A percentile compares a stretch with the other conserved stretches of the same genome.
Conservation (phyloP, 495 filamentous ascomycete species). For the Aspergillus steynii region DNA sequence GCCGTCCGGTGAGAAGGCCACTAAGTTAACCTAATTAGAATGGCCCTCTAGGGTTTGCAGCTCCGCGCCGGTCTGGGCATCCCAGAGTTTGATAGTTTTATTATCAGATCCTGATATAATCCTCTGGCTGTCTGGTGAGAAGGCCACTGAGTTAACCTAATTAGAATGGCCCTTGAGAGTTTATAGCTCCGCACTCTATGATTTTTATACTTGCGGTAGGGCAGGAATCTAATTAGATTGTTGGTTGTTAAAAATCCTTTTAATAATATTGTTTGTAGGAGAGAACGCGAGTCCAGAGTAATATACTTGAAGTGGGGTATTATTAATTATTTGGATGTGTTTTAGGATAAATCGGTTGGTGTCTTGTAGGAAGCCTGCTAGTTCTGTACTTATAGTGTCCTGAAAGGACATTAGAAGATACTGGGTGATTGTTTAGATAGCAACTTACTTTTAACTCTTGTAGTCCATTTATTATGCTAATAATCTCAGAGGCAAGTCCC, state of each 20-base stretch:
- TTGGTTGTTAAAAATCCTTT: slow-evolving; percentile 11
- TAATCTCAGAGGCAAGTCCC: slow-evolving; percentile 25
- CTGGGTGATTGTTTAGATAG: background rate
- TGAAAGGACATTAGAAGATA: background rate
- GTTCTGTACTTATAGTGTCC: slow-evolving; percentile 19
- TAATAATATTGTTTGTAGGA: background rate
- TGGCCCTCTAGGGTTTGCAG: slow-evolving; percentile 1
- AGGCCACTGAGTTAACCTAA: slow-evolving; percentile 2
- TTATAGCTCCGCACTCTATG: slow-evolving; percentile 15
- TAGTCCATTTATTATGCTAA: slow-evolving; percentile 1
- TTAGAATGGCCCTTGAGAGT: slow-evolving; percentile 19
- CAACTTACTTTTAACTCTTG: slow-evolving; percentile 1
- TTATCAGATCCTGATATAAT: slow-evolving; percentile 19
- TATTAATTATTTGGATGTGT: slow-evolving; percentile 30
- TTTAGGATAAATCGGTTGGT: slow-evolving; percentile 30
- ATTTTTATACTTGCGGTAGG: background rate
- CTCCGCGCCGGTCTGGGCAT: slow-evolving; percentile 1
- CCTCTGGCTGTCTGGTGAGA: slow-evolving; percentile 4
- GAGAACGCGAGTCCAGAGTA: slow-evolving; percentile 24
- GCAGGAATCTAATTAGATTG: background rate
- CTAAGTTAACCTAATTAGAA: background rate
- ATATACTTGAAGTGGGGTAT: slow-evolving; percentile 9
- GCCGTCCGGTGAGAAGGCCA: background rate
- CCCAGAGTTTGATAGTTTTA: slow-evolving; percentile 17
- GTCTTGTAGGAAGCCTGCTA: slow-evolving; percentile 28